Evolutionary conservation across 768 basidiomycete species (phyloP).

Genomic region (Termitomyces sp.): DNA sequence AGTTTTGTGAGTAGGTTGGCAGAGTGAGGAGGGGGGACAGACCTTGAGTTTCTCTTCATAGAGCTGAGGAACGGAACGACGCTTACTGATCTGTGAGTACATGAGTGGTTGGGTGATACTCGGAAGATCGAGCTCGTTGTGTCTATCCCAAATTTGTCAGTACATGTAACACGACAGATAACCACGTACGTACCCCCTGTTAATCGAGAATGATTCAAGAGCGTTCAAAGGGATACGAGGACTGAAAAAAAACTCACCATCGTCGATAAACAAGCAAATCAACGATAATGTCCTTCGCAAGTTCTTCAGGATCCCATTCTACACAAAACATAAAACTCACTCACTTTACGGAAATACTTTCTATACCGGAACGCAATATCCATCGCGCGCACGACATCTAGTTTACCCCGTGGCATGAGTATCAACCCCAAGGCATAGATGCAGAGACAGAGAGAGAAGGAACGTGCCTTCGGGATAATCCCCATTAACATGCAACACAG

Average conservation of each 20-base stretch:
- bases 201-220: neutral
- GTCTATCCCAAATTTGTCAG: slow-evolving; percentile 38
- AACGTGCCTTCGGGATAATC: slow-evolving; percentile 77
- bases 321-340: neutral
- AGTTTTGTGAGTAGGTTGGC: neutral
- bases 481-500: slow-evolving; percentile 88
- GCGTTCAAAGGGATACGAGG: neutral
- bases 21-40: slow-evolving; percentile 17
- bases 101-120: slow-evolving; percentile 86
- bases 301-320: neutral
- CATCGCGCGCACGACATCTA: slow-evolving; percentile 83
- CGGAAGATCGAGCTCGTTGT: slow-evolving; percentile 88
- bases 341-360: slow-evolving; percentile 77
- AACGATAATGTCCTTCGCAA: slow-evolving; percentile 70
- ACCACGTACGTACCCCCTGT: slow-evolving; percentile 35
- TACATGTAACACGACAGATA: neutral
- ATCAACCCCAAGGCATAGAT: neutral
- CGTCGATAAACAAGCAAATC: slow-evolving; percentile 88
- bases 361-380: slow-evolving; percentile 87
- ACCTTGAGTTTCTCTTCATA: slow-evolving; percentile 82
- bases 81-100: slow-evolving; percentile 82
- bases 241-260: slow-evolving; percentile 42
- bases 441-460: slow-evolving; percentile 6
- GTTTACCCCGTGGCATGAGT: neutral
- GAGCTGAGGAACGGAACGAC: slow-evolving; percentile 73